Percentiles rank a stretch among this genome's conserved stretches.
These are phyloP conservation scores for Penicillium sp. DNA, from an alignment of 2,329 filamentous ascomycete genomes.

Conservation along the genomic window DNA sequence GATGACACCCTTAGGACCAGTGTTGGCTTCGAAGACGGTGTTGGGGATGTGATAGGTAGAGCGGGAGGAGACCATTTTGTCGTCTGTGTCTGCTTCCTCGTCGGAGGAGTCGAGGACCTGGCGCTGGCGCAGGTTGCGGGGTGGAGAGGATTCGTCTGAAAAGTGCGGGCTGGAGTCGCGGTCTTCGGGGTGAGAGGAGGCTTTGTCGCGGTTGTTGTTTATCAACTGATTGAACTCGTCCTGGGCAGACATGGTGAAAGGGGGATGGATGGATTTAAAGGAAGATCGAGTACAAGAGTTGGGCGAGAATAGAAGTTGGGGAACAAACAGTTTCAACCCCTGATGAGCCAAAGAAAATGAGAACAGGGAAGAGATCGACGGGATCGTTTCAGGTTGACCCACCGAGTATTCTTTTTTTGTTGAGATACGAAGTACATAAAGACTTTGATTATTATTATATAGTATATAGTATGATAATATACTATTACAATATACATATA, in stretches of 20 bases:
- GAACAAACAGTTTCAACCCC: background rate
- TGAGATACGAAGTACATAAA: no score
- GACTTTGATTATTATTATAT: no score
- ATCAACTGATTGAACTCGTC: slow-evolving; percentile 46
- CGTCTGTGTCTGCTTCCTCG: slow-evolving; percentile 32
- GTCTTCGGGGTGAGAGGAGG: slow-evolving; percentile 43
- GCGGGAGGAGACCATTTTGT: slow-evolving; percentile 34
- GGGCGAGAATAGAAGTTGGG: background rate
- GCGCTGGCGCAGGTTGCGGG: slow-evolving; percentile 19
- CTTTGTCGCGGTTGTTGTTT: slow-evolving; percentile 33
- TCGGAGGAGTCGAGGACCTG: slow-evolving; percentile 30
- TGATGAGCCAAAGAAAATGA: slow-evolving; percentile 12
- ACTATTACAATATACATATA: no score
- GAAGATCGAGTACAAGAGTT: background rate
- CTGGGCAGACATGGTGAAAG: slow-evolving; percentile 42
- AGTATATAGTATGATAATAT: no score
- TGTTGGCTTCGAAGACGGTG: slow-evolving; percentile 47
- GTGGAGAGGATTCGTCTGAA: slow-evolving; percentile 20
- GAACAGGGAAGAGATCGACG: slow-evolving; percentile 24
- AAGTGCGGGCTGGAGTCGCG: slow-evolving; percentile 21
- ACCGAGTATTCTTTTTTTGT: slow-evolving; percentile 6
- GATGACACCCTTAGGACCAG: slow-evolving; percentile 49
- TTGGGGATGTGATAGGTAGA: slow-evolving; percentile 42
- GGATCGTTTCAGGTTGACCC: slow-evolving; percentile 12
- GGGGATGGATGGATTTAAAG: slow-evolving; percentile 12